These are phyloP conservation scores for Aechmea fasciata DNA, from an alignment of 176 grass and related monocot genomes.

Conservation along the genomic window DNA sequence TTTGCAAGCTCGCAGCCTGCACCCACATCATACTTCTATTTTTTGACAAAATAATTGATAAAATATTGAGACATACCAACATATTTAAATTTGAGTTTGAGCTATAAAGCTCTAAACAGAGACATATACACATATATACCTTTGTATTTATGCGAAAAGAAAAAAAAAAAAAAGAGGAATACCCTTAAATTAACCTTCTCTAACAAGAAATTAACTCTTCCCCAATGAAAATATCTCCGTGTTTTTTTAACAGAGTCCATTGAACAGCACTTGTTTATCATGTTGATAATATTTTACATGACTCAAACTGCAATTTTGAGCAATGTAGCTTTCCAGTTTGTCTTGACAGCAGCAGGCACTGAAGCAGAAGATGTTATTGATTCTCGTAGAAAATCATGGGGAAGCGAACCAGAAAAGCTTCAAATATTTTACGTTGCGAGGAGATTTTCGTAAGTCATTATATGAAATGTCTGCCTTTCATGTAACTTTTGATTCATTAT, in stretches of 20 bases:
- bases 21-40: neutral
- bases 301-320: slow-evolving; percentile 8
- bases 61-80: too few relatives aligned
- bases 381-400: slow-evolving; percentile 40
- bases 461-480: slow-evolving; percentile 1
- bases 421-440: slow-evolving; percentile 68
- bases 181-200: too few relatives aligned
- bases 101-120: too few relatives aligned
- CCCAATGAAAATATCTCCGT: too few relatives aligned
- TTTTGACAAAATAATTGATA: slow-evolving; percentile 1
- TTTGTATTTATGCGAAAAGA: too few relatives aligned
- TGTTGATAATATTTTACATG: neutral
- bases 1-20: neutral
- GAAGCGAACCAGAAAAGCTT: slow-evolving; percentile 63
- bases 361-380: slow-evolving; percentile 53
- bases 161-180: too few relatives aligned
- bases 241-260: neutral
- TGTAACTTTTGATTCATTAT: neutral
- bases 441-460: slow-evolving; percentile 57
- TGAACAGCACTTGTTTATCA: neutral
- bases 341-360: slow-evolving; percentile 82
- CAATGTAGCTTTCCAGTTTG: slow-evolving; percentile 51
- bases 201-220: too few relatives aligned
- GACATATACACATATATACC: too few relatives aligned
- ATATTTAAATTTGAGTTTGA: too few relatives aligned